These are phyloP conservation scores for Penicillium atrosanguineum DNA, from an alignment of 495 filamentous ascomycete genomes.

Conservation along the genomic window DNA sequence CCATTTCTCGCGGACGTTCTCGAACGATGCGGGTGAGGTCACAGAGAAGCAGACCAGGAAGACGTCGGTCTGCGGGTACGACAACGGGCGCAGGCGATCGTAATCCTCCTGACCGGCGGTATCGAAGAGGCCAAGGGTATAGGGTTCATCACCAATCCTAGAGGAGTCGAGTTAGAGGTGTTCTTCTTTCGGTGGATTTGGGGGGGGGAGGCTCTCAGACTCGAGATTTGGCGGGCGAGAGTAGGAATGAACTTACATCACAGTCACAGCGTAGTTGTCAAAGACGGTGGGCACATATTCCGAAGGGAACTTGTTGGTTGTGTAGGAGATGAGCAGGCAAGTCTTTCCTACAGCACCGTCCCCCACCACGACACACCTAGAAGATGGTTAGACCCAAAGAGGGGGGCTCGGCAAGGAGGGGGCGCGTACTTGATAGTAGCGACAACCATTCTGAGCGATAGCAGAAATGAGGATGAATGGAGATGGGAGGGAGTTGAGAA, in stretches of 20 bases:
- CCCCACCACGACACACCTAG: conserved; percentile 95
- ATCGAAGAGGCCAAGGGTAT: conserved; percentile 96
- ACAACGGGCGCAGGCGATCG: conserved; percentile 91
- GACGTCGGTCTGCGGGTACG: conserved; percentile 97
- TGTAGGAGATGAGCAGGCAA: conserved; percentile 97
- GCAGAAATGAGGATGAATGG: conserved; percentile 7
- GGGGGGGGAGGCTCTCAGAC: not conserved
- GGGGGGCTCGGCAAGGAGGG: conserved; percentile 17
- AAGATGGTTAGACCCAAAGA: conserved; percentile 25
- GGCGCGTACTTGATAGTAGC: conserved; percentile 39
- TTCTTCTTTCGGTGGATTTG: not conserved
- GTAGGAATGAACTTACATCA: conserved; percentile 71
- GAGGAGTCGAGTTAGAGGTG: not conserved
- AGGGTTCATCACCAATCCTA: conserved; percentile 99
- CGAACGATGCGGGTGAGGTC: conserved; percentile 97
- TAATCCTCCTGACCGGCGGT: conserved; percentile 99
- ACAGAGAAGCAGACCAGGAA: conserved; percentile 99
- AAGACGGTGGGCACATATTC: conserved; percentile 99
- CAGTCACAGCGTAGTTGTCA: conserved; percentile 99
- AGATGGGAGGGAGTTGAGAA: conserved; percentile 15
- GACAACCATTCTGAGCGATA: conserved; percentile 33
- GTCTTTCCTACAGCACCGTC: conserved; percentile 99
- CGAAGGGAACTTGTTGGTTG: conserved; percentile 98
- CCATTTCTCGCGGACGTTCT: conserved; percentile 99
- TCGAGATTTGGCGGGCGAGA: not conserved